Base-by-base conservation (phyloP, 129 eudicot genomes). In the Gnaphalium uliginosum region DNA sequence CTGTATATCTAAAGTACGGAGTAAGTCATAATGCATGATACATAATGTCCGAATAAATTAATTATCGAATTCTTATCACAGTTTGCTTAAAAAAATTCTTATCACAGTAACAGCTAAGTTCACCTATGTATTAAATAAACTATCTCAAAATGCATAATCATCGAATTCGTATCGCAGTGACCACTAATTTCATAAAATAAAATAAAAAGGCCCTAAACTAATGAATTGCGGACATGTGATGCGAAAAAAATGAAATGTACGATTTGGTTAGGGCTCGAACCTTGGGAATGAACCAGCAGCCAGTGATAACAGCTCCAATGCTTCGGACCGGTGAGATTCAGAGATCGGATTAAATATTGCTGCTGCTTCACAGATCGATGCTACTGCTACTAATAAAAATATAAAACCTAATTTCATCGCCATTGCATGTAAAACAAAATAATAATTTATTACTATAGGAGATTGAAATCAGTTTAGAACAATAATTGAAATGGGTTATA, bases 251-350 rank as follows among this genome's bases (percentile, higher is more conserved):
- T 68, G 23, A 39, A 46, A 19, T 19, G 13, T 17, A 39, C 76
- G 82, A 70, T 76, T 81, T 70, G 76, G 63, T 18, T 33, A 76
- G 74, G 77, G 82, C 51, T 43, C 24, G 22, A 64, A 88, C 87
- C 94, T 88, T 69, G 83, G 76, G 69, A 80, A 81, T 57, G 92
- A 88, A 77, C 97, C 95, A 73, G 62, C 86, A 27, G 72, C 61
- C 5, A 84, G 74, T 11, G 87, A 39, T 39, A 88, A 79, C 51
- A 90, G 78, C 48, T 90, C 89, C 60, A 76, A 68, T n/a, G 96
- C 98, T 4, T 91, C 91, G 22, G 96, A 88, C 81, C 93, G 89
- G 71, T 93, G 96, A 71, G 91, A 71, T 19, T 83, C 85, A 1
- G 96, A 88, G 77, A 93, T 85, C 74, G 98, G 96, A 64, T 68